Evolutionary conservation across 352 stramenopile genomes (phyloP), one percentile per base, ranked within the genome.

Genomic region (Pythium guiyangense): DNA sequence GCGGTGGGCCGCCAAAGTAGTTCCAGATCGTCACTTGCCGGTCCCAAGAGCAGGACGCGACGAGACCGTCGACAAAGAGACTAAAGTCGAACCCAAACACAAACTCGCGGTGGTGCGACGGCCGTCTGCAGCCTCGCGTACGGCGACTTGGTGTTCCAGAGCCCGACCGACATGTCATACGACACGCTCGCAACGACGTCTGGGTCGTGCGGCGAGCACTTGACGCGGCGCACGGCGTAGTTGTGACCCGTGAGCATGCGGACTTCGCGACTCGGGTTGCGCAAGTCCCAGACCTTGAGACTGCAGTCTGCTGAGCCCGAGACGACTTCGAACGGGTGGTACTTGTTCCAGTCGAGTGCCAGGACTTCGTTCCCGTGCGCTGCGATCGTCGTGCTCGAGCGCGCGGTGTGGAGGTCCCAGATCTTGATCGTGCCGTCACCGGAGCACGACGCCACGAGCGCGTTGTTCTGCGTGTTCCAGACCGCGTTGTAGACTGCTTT

Each of bases 271-370:
- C 62, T 66, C 31, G 84, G 70, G 50, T 94, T 88, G 34, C 88
- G 81, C 26, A 94, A 81, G 48, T 96, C 88, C 82, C 87, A 96
- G 22, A 96, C 60, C 74, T 91, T 92, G 59, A 96, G 88, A 40
- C 56, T 77, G 57, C 80, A 84, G 49, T 96, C 88, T 1, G 84
- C 81, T 8, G 86, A 96, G 27, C 87, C 90, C 0, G 87, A 92
- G 27, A 92, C 84, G 54, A 97, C 62, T 64, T 96, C 67, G 45
- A 89, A 91, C 50, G 90, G 77, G 49, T 96, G 94, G 73, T 97
- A 97, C 71, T 97, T 97, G 76, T 96, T 96, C 90, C 90, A 97
- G 68, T 97, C 90, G 44, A 94, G 71, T 22, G 82, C 70, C 0
- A 97, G 77, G 44, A 96, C 85, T 52, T 97, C 90, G 42, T 88